These are phyloP conservation scores for Cryptosporidium parvum DNA, from an alignment of 169 alveolate species.

Conservation along the genomic window DNA sequence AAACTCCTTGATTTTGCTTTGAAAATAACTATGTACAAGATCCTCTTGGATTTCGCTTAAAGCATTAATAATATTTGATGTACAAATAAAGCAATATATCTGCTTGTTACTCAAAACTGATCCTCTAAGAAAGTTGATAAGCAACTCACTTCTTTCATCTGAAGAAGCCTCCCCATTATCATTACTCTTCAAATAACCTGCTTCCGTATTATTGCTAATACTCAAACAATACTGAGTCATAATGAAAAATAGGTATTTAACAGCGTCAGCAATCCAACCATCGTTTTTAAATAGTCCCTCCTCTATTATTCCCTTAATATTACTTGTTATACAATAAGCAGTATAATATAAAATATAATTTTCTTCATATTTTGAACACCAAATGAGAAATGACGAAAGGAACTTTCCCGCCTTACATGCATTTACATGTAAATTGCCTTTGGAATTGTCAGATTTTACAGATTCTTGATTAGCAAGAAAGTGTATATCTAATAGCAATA, in stretches of 20 bases:
- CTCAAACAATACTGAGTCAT: slow-evolving; percentile 37
- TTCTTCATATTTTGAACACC: slow-evolving; percentile 59
- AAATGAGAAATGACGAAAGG: slow-evolving; percentile 17
- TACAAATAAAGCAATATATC: slow-evolving; percentile 54
- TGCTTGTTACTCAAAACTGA: slow-evolving; percentile 26
- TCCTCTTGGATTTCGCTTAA: slow-evolving; percentile 21
- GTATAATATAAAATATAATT: slow-evolving; percentile 35
- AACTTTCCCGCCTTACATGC: slow-evolving; percentile 31
- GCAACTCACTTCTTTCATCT: background rate
- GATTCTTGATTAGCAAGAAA: slow-evolving; percentile 7
- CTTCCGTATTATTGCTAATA: background rate
- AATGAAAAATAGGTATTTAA: slow-evolving; percentile 28
- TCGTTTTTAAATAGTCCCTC: background rate
- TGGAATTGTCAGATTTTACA: background rate
- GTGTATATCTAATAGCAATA: slow-evolving; percentile 41
- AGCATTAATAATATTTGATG: slow-evolving; percentile 29
- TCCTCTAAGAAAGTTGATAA: background rate
- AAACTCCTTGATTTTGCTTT: slow-evolving; percentile 17
- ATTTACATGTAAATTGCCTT: background rate
- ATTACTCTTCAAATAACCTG: background rate
- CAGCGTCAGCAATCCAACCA: slow-evolving; percentile 36
- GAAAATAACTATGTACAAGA: slow-evolving; percentile 7
- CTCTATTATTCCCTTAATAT: slow-evolving; percentile 1
- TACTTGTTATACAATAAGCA: slow-evolving; percentile 46
- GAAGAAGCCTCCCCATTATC: background rate